phyloP scores from a whole-genome alignment of 345 rosid genomes.

The Hypericum perforatum region DNA sequence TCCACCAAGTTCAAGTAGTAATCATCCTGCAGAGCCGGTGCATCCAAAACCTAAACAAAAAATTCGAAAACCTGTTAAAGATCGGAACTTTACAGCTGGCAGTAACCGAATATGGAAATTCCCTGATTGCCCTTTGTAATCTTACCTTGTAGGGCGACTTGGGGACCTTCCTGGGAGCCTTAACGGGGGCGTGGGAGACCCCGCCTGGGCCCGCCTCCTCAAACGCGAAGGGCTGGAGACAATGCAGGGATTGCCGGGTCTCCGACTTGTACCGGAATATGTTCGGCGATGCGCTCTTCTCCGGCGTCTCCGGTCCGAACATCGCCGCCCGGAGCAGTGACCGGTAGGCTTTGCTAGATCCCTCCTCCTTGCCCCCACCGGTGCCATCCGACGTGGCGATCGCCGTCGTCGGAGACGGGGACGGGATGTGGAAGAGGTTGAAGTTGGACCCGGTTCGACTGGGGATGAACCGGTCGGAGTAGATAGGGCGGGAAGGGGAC shows the following conservation, averaged over 20 bases:
- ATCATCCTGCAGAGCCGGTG: conserved; percentile 99
- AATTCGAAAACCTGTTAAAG: not conserved
- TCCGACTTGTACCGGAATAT: conserved; percentile 84
- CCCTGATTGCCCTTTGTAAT: not conserved
- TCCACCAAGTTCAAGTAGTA: conserved; percentile 93
- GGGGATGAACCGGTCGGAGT: conserved; percentile 92
- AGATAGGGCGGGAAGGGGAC: conserved; percentile 73
- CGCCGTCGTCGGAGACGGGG: too few species aligned
- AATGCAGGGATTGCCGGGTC: conserved; percentile 57
- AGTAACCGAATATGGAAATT: not conserved
- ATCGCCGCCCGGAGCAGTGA: conserved; percentile 54
- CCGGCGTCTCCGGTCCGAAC: conserved; percentile 82
- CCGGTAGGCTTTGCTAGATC: conserved; percentile 45
- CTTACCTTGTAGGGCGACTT: conserved; percentile 82
- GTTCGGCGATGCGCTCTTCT: conserved; percentile 40
- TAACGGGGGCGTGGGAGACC: conserved; percentile 43
- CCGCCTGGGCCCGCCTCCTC: conserved; percentile 51
- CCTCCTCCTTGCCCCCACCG: conserved; percentile 56
- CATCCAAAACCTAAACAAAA: conserved; percentile 69
- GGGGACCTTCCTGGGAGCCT: conserved; percentile 79
- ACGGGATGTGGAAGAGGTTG: conserved; percentile 52
- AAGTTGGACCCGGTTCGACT: conserved; percentile 90
- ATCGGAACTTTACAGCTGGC: conserved; percentile 4
- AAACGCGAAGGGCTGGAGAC: conserved; percentile 60
- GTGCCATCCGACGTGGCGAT: too few species aligned